Base-by-base conservation (phyloP, 306 rosid genomes). In the Pterocarpus santalinus region DNA sequence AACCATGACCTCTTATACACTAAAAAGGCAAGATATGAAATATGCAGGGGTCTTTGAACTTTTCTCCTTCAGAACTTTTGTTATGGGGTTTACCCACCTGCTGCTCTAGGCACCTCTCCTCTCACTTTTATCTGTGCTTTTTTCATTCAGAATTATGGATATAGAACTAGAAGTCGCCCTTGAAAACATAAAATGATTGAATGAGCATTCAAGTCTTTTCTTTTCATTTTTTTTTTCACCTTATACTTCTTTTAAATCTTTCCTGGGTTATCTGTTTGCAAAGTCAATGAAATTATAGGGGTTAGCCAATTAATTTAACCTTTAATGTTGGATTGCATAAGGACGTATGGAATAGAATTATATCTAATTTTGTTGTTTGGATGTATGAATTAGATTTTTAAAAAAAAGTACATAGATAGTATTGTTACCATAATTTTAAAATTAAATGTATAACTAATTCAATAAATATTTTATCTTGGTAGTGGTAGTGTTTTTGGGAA, bases 21-120 rank as follows among this genome's bases (percentile, higher is more conserved):
- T 7, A 14, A 69, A 47, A 2, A 51, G 63, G 72, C 63, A 76
- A 46, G 71, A 33, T 44, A 62, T 10, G 35, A 63, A 76, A 75
- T 62, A 63, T 75, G 36, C 71, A 46, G 49, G 71, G 47, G 11
- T 49, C 49, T 44, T 13, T 32, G 12, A 62, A 46, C 35, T 63
- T 62, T 61, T 5, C 47, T 58, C 46, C 16, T 61, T 61, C 16
- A 16, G n/a, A 32, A 17, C 41, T 41, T 58, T 2, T 13, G 32
- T 30, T 39, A 28, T 12, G 44, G 22, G 43, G 58, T 58, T 75
- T 32, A 16, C 34, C 33, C 35, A 15, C 70, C 61, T 62, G 35
- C 46, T n/a, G 17, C 47, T 32, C 11, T 62, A 33, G 16, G 39
- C 70, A 2, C 57, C 6, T 62, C 34, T 62, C 16, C 67, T 36